Conservation (phyloP, 2,329 filamentous ascomycete genomes). For the Ascochyta pisi region DNA sequence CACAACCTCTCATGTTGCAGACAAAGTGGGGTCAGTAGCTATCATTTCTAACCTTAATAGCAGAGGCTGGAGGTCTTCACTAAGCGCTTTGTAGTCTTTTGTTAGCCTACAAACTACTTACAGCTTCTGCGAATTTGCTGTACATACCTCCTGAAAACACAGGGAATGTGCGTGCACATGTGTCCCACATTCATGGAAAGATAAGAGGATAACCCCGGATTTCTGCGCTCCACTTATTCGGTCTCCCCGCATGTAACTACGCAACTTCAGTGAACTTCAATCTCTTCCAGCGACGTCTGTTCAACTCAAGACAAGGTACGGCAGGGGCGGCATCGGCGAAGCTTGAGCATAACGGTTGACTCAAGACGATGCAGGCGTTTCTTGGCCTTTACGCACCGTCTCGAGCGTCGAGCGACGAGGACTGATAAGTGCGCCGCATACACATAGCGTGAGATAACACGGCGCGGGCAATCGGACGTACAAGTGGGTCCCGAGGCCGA, state of each 20-base stretch:
- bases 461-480: constrained; percentile 19
- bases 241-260: constrained; percentile 11
- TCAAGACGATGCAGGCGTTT: neutral
- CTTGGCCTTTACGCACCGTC: constrained; percentile 5
- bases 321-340: constrained; percentile 1
- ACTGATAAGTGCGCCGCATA: constrained; percentile 18
- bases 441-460: constrained; percentile 26
- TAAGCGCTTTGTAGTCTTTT: no score
- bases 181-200: no score
- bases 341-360: neutral
- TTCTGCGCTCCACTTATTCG: constrained; percentile 4
- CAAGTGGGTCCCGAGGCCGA: constrained; percentile 9
- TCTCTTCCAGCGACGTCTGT: neutral
- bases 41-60: no score
- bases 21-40: no score
- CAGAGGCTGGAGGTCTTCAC: no score
- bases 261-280: neutral
- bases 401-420: neutral
- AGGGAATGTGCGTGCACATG: no score
- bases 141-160: no score
- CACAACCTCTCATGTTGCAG: no score
- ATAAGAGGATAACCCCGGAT: constrained; percentile 5
- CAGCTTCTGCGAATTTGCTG: no score
- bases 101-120: no score
- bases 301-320: neutral